Evolutionary conservation across 2,329 filamentous ascomycete species (phyloP), one percentile per base, ranked within the genome.

Genomic region (Nakataea oryzae): DNA sequence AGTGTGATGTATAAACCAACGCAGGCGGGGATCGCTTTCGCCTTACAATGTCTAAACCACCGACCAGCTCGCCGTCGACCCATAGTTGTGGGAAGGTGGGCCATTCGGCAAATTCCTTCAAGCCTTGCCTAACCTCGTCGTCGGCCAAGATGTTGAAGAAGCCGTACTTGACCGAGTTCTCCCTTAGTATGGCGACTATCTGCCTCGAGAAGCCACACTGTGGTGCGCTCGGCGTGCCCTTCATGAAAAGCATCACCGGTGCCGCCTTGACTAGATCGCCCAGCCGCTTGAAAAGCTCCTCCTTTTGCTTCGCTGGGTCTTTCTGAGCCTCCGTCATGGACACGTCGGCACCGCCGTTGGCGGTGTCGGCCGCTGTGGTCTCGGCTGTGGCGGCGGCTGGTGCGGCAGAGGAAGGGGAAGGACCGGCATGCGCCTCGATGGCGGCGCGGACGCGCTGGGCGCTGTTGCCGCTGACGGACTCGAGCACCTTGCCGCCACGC

Each of bases 61-160:
- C 93, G 27, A 97, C 88, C 59, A 99, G 79, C 74, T 97, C 92
- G 17, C 95, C 93, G 64, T 88, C 85, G 14, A 96, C 86, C 87
- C 93, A 99, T 65, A 99, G 78, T 75, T 99, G 95, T 26, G 95
- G 95, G 76, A 91, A 99, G 0, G 95, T 99, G 12, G 95, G 95
- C 95, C 95, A 99, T 65, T 97, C 95, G n/a, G 92, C 92, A 74
- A 87, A 97, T 76, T 95, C 91, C 82, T 99, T 99, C 71, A 99
- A 78, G 0, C 95, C 95, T 77, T 97, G 93, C 64, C 95, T 84
- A 58, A 99, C 95, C 74, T 97, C 93, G 70, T 99, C 93, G 73
- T 99, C 95, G 66, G 95, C 95, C 69, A 99, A 77, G 66, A 99
- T 99, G 73, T 99, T 97, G 81, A 99, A 99, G 81, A 99, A 99